Base-by-base conservation (phyloP, 2,329 filamentous ascomycete genomes). In the Calonectria hongkongensis region DNA sequence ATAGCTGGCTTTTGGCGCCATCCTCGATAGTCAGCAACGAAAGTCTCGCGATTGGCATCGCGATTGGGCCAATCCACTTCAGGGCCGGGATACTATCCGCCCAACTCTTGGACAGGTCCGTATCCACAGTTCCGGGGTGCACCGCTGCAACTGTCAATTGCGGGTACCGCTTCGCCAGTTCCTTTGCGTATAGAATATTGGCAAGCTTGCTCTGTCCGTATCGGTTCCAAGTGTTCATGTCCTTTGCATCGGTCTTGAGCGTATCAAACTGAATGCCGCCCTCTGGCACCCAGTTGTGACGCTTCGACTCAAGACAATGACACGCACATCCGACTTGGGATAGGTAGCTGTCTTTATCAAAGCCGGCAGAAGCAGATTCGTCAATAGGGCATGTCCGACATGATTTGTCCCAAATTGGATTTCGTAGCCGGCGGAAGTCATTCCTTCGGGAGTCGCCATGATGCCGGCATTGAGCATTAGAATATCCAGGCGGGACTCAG, bases 371-470 rank as follows among this genome's bases (percentile, higher is more conserved):
- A 82, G 73, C 18, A 80, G 62, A 30, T 79, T 67, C 7, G 68
- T 74, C n/a, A 82, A 62, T 13, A 81, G 71, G 13, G 74, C 79
- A 62, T 78, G 80, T 25, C 80, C 78, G 64, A 83, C 65, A 71
- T 81, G 77, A 69, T 83, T 84, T 8, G 78, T 78, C 18, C 79
- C 76, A 36, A 81, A 80, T 67, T 84, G 78, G n/a, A 81, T 70
- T 65, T 83, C 82, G 50, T 82, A 76, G n/a, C 81, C 81, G 16
- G 82, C 80, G 10, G 73, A 75, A 1, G 76, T 78, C 10, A 76
- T 74, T n/a, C 74, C 75, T 47, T 78, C 76, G 5, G 80, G 79
- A 9, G 71, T 76, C 16, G 68, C 74, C 74, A 82, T 76, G 62
- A 81, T 80, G 10, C 78, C 79, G 27, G 79, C 79, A 56, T 79